These are phyloP conservation scores for Leccinum arenicola DNA, from an alignment of 768 basidiomycete species.

Conservation along the genomic window DNA sequence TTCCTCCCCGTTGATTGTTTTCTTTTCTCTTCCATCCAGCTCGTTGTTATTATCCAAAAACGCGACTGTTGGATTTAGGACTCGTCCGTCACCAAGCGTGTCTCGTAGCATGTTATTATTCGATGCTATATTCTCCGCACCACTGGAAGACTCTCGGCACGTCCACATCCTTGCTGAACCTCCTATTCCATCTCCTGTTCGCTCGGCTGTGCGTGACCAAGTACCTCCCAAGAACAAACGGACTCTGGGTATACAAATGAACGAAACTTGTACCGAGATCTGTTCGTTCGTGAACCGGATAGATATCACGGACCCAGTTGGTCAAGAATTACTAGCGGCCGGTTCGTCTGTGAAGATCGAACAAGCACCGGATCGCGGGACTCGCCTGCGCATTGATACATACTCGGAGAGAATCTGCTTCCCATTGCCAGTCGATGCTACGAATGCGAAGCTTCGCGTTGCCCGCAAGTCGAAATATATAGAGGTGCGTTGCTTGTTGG, in stretches of 20 bases:
- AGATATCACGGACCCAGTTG: constrained; percentile 22
- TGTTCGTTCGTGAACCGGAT: constrained; percentile 19
- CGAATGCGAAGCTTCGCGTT: constrained; percentile 39
- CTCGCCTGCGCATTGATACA: constrained; percentile 11
- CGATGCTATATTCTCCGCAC: constrained; percentile 22
- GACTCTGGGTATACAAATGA: constrained; percentile 15
- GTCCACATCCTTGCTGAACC: constrained; percentile 26
- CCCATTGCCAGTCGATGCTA: constrained; percentile 44
- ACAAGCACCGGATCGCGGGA: not conserved
- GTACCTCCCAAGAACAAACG: constrained; percentile 14
- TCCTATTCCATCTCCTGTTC: constrained; percentile 9
- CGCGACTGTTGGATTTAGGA: constrained; percentile 18
- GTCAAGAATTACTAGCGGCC: constrained; percentile 14
- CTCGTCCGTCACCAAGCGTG: constrained; percentile 17
- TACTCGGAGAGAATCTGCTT: constrained; percentile 32
- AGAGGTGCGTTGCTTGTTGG: constrained; percentile 23
- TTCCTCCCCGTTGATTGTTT: constrained; percentile 24
- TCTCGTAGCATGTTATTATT: not conserved
- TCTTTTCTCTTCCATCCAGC: constrained; percentile 20
- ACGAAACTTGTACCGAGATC: constrained; percentile 12
- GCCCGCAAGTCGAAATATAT: constrained; percentile 57
- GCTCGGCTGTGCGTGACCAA: constrained; percentile 1
- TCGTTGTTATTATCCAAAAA: constrained; percentile 13
- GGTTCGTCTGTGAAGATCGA: constrained; percentile 20
- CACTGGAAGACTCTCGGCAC: constrained; percentile 14